Conservation (phyloP, 768 basidiomycete genomes). For the Pholiota molesta region DNA sequence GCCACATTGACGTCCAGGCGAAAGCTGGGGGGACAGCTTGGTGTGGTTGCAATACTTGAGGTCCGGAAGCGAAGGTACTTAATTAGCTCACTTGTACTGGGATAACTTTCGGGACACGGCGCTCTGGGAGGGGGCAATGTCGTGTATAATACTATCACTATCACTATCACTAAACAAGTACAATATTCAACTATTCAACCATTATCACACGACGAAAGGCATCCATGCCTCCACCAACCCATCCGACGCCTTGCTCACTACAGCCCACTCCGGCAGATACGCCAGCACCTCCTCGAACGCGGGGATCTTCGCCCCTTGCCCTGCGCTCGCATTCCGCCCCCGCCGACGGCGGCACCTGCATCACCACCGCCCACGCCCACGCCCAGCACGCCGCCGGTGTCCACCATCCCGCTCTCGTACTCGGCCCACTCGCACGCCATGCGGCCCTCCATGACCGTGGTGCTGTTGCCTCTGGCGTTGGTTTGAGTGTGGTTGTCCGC, state of each 20-base stretch:
- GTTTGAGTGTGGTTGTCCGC: neutral
- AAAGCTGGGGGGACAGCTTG: no score
- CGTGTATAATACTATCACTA: no score
- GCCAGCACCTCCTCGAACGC: conserved; percentile 67
- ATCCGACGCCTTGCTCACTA: conserved; percentile 56
- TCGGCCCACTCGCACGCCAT: conserved; percentile 73
- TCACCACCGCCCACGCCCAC: conserved; percentile 14
- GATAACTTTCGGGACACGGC: no score
- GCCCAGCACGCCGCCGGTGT: conserved; percentile 33
- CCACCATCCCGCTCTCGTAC: conserved; percentile 58
- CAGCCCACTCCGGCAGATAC: conserved; percentile 71
- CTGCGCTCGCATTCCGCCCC: conserved; percentile 17
- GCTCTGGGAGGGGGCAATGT: no score
- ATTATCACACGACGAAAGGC: conserved; percentile 23
- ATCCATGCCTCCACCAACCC: conserved; percentile 62
- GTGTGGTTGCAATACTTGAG: no score
- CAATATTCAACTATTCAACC: no score
- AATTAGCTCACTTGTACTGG: no score
- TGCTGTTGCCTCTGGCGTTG: conserved; percentile 6
- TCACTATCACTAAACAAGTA: no score
- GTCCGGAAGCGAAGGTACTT: no score
- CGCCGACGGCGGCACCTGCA: neutral
- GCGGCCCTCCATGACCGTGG: conserved; percentile 35
- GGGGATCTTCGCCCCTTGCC: conserved; percentile 51
- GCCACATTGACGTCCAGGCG: no score